These are phyloP conservation scores for Lentinula sp. DNA, from an alignment of 768 basidiomycete species.

Conservation along the genomic window DNA sequence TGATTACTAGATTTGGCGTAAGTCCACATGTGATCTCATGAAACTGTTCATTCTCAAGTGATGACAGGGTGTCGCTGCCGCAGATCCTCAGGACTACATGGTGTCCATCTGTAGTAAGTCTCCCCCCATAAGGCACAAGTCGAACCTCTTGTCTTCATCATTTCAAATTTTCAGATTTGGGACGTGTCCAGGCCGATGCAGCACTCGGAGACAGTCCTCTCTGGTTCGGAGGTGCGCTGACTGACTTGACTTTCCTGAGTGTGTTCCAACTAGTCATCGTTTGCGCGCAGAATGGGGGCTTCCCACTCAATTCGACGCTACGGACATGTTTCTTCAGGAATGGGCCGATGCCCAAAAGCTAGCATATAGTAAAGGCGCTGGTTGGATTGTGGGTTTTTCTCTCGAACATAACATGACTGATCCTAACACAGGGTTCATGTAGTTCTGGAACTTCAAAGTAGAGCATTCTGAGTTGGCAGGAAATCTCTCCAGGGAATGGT, in stretches of 20 bases:
- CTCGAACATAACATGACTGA: neutral
- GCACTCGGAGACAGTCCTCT: constrained; percentile 40
- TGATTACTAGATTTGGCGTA: constrained; percentile 50
- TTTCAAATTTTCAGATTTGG: constrained; percentile 39
- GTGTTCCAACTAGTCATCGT: neutral
- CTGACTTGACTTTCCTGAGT: neutral
- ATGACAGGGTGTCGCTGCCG: constrained; percentile 55
- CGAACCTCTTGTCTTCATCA: neutral
- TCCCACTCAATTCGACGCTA: constrained; percentile 57
- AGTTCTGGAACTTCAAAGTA: constrained; percentile 75
- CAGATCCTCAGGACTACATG: constrained; percentile 62
- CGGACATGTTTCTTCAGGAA: constrained; percentile 51
- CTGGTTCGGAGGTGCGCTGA: constrained; percentile 35
- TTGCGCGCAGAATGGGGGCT: constrained; percentile 22
- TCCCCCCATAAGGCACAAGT: neutral
- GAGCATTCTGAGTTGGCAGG: constrained; percentile 50
- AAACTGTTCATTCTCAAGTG: constrained; percentile 3
- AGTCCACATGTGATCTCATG: constrained; percentile 7
- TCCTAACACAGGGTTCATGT: neutral
- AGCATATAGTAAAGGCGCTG: constrained; percentile 50
- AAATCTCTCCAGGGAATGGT: constrained; percentile 60
- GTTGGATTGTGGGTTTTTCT: constrained; percentile 54
- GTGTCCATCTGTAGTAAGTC: constrained; percentile 62
- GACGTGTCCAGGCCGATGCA: constrained; percentile 44
- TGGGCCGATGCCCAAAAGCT: constrained; percentile 79